Base-by-base conservation (phyloP, 495 filamentous ascomycete species). In the Aspergillus sclerotioniger region DNA sequence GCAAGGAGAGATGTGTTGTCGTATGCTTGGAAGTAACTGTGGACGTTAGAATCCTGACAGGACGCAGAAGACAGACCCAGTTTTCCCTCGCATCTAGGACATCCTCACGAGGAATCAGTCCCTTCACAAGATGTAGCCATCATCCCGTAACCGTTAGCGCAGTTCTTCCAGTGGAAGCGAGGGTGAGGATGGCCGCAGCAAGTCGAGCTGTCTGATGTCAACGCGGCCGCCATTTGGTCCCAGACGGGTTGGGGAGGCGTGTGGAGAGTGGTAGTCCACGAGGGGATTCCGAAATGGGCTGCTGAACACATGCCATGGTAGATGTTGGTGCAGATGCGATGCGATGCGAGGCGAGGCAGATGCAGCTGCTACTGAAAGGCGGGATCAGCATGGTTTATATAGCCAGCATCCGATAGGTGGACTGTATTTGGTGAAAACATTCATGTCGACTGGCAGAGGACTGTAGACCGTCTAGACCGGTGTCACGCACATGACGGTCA, bases 101-200 rank as follows among this genome's bases (percentile, higher is more conserved):
- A 57, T 81, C 77, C 16, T 67, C 67, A 8, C 77, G 73, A 0
- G 81, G 80, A 33, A 84, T 64, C 3, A 83, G 59, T 20, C 74
- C 73, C 58, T 83, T 84, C 9, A 84, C 46, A 81, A 82, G 35
- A 84, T 65, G 57, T 83, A 83, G 8, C 79, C 78, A 59, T 82
- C 79, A 21, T 70, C 59, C 21, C 76, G 35, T 16, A 75, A 74
- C 3, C 80, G 75, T 39, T 67, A 55, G 19, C 76, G 75, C 15
- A 84, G 58, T 44, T 76, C 70, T 29, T 67, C 55, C 25, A 67
- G 33, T 9, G 65, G 55, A 12, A 62, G 37, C 6, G 55, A 57
- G 8, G 25, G 8, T 5, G 56, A 16, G 12, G 65, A 62, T 0
- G 57, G 53, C n/a, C 60, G 54, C 3, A 67, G 57, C 19, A 57